Conservation (phyloP, 2,329 filamentous ascomycete species). For the Trichoderma koningiopsis region DNA sequence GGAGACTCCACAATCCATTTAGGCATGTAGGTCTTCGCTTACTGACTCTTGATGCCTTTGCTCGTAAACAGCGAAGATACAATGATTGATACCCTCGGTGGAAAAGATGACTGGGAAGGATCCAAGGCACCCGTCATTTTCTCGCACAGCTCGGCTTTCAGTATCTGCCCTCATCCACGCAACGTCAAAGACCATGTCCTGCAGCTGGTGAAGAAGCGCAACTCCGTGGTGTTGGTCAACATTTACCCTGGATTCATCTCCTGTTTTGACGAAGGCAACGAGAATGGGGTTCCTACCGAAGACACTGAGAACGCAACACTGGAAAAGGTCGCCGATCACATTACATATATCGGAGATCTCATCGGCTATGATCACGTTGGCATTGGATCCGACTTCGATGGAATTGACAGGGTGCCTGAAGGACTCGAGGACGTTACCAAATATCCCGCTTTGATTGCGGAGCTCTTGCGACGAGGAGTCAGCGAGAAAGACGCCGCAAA, state of each 20-base stretch:
- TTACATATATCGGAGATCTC: conserved; percentile 76
- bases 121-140: conserved; percentile 84
- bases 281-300: conserved; percentile 67
- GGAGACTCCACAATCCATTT: conserved; percentile 10
- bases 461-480: conserved; percentile 72
- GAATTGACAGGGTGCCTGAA: conserved; percentile 64
- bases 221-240: conserved; percentile 88
- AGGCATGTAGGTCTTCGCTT: not conserved
- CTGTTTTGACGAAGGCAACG: conserved; percentile 62
- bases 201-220: conserved; percentile 69
- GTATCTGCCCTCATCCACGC: conserved; percentile 81
- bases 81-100: conserved; percentile 79
- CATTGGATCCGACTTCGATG: conserved; percentile 88
- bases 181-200: conserved; percentile 89
- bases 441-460: conserved; percentile 76
- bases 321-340: conserved; percentile 75
- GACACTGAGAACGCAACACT: conserved; percentile 72
- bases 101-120: conserved; percentile 64
- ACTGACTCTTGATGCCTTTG: not conserved
- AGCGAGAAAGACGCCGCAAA: conserved; percentile 73
- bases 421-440: conserved; percentile 85
- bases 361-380: conserved; percentile 90
- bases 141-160: conserved; percentile 81
- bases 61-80: conserved; percentile 64
- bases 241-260: conserved; percentile 82